A percentile compares a stretch with the other conserved stretches of the same genome.
These are phyloP conservation scores for Filobasidium uniguttulatum DNA, from an alignment of 1,284 basidiomycete species.

Conservation along the genomic window DNA sequence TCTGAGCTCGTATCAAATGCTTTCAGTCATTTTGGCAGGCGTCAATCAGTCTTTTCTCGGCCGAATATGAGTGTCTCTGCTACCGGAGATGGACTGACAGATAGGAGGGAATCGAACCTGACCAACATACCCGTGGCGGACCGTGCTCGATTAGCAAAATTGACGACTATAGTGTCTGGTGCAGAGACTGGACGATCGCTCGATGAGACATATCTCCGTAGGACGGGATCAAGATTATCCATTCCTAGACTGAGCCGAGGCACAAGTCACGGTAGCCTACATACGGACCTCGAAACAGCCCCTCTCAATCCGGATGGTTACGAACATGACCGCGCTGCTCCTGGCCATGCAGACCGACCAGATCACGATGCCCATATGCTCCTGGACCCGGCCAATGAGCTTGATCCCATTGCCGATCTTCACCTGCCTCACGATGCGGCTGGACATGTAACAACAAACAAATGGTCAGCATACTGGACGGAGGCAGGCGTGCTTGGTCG, in stretches of 20 bases:
- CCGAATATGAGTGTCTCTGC: background rate
- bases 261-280: background rate
- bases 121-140: background rate
- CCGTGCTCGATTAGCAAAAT: conserved; percentile 4
- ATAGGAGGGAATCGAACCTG: background rate
- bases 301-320: conserved; percentile 3
- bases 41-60: background rate
- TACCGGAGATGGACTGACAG: background rate
- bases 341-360: background rate
- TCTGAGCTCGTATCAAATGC: background rate
- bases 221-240: background rate
- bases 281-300: background rate
- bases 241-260: background rate
- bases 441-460: conserved; percentile 23
- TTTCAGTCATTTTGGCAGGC: background rate
- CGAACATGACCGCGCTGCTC: conserved; percentile 2
- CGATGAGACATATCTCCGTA: background rate
- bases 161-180: conserved; percentile 11
- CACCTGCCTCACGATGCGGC: conserved; percentile 26
- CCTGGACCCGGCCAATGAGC: conserved; percentile 33
- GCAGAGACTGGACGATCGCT: conserved; percentile 1
- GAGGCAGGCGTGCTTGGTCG: conserved; percentile 30
- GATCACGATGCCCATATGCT: conserved; percentile 19
- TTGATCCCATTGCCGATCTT: conserved; percentile 29
- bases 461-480: conserved; percentile 17